Evolutionary conservation across 371 early-diverging fungal species (phyloP).

Genomic region (Mucor saturninus): DNA sequence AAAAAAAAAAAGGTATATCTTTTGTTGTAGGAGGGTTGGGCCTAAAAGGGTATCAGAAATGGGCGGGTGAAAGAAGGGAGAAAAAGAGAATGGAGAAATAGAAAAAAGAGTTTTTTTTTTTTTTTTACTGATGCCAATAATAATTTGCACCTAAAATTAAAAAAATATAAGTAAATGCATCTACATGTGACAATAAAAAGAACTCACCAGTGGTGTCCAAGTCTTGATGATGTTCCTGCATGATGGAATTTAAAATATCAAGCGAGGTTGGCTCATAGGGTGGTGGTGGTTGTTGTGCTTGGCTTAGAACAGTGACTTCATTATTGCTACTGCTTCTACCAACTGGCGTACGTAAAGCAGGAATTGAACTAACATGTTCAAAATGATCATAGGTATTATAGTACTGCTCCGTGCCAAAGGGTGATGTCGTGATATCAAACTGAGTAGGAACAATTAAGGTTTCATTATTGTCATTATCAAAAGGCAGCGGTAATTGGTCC

Average conservation of each 20-base stretch:
- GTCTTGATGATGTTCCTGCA: constrained; percentile 6
- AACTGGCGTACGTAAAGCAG: constrained; percentile 21
- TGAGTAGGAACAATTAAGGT: constrained; percentile 4
- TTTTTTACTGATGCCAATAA: constrained; percentile 8
- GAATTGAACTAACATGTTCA: constrained; percentile 14
- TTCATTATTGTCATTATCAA: background rate
- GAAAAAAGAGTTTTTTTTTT: background rate
- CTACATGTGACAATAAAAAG: background rate
- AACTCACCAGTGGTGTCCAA: constrained; percentile 7
- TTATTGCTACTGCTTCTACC: background rate
- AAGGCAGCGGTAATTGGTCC: background rate
- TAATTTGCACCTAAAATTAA: background rate
- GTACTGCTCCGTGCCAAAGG: constrained; percentile 18
- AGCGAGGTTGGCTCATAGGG: constrained; percentile 7
- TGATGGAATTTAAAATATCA: constrained; percentile 17
- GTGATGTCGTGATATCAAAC: constrained; percentile 8
- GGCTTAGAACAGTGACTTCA: background rate
- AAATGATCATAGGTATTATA: constrained; percentile 12
- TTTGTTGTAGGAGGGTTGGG: background rate
- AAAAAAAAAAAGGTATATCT: background rate
- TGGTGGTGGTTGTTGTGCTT: background rate
- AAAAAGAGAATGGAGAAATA: background rate
- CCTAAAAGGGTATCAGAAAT: background rate
- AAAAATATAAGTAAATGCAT: background rate
- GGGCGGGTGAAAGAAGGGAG: background rate